These are phyloP conservation scores for Auriscalpium orientale DNA, from an alignment of 768 basidiomycete genomes.

Conservation along the genomic window DNA sequence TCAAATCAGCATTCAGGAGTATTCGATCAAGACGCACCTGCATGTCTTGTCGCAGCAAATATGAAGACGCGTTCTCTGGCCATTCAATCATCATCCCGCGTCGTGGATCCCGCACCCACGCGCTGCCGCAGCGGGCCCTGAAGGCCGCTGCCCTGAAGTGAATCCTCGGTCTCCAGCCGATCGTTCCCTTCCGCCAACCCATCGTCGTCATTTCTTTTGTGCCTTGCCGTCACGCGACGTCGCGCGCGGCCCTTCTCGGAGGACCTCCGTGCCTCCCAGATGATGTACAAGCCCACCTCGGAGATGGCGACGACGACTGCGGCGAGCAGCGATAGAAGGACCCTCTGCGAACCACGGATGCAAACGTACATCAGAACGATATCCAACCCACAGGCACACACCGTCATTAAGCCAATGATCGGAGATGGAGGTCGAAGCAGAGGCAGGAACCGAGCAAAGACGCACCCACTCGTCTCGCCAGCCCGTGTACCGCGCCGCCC, in stretches of 20 bases:
- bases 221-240: not conserved
- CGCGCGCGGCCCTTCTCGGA: not conserved
- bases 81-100: too few relatives aligned
- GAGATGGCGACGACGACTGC: conserved; percentile 63
- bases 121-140: too few relatives aligned
- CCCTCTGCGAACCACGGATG: conserved; percentile 26
- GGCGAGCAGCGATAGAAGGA: conserved; percentile 52
- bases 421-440: too few relatives aligned
- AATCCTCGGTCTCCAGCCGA: too few relatives aligned
- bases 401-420: too few relatives aligned
- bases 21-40: too few relatives aligned
- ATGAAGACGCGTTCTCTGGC: too few relatives aligned
- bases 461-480: conserved; percentile 76
- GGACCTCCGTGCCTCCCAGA: conserved; percentile 52
- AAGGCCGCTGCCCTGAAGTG: too few relatives aligned
- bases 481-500: conserved; percentile 54
- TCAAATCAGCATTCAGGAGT: too few relatives aligned
- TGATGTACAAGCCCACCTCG: conserved; percentile 63
- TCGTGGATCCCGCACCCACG: too few relatives aligned
- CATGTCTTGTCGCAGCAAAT: too few relatives aligned
- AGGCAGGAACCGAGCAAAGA: conserved; percentile 1
- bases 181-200: not conserved
- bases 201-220: not conserved
- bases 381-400: not conserved
- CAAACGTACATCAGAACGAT: conserved; percentile 4